Conservation (phyloP, 2,329 filamentous ascomycete species). For the Aspergillus amoenus region DNA sequence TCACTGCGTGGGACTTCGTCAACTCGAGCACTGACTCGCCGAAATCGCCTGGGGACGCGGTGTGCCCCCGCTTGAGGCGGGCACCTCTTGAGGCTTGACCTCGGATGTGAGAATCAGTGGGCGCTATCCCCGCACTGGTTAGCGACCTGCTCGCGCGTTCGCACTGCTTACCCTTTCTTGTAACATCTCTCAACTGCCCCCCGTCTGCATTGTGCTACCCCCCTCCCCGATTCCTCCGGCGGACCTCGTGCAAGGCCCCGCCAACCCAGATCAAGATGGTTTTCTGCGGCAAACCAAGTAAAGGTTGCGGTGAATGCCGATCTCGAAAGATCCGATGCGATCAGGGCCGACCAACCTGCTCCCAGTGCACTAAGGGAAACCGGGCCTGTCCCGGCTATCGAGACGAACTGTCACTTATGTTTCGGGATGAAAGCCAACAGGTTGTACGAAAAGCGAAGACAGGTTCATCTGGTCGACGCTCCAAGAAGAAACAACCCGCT, state of each 20-base stretch:
- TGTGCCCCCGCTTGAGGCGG: not conserved
- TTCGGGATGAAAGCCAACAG: constrained; percentile 65
- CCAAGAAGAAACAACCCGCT: constrained; percentile 7
- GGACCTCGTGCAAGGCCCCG: constrained; percentile 11
- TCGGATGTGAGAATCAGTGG: not conserved
- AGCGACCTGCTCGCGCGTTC: not conserved
- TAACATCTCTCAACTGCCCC: constrained; percentile 4
- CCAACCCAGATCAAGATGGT: constrained; percentile 32
- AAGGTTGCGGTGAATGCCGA: constrained; percentile 46
- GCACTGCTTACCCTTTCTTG: constrained; percentile 19
- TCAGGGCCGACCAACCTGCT: constrained; percentile 60
- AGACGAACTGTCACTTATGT: constrained; percentile 64
- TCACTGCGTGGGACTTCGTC: not conserved
- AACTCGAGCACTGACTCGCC: too few species aligned
- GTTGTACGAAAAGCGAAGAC: constrained; percentile 58
- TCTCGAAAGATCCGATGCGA: constrained; percentile 55
- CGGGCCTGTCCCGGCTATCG: constrained; percentile 64
- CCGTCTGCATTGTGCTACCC: not conserved
- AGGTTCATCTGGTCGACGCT: constrained; percentile 30
- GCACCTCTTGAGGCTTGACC: not conserved
- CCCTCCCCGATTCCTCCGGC: not conserved
- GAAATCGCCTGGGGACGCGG: too few species aligned
- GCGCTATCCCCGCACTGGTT: constrained; percentile 1
- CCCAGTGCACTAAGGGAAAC: constrained; percentile 61
- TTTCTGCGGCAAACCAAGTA: constrained; percentile 46